Percentiles rank a stretch among this genome's conserved stretches.
Evolutionary conservation across 139 green algal species (phyloP).

Genomic region (Zygnema cylindricum): DNA sequence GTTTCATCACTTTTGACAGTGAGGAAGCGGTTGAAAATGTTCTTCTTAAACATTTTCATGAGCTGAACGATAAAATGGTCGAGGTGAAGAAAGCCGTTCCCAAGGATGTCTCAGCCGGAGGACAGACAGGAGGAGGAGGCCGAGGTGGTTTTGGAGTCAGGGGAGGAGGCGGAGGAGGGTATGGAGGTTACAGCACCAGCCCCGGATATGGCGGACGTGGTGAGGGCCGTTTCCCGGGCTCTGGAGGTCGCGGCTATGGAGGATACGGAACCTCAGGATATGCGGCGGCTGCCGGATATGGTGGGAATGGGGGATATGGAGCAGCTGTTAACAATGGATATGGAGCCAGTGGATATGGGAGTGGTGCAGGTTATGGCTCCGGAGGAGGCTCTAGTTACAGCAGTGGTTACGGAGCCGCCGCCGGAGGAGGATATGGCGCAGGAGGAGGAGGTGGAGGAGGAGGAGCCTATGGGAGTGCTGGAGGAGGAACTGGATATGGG

Average conservation of each 20-base stretch:
- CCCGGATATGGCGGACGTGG: constrained; percentile 26
- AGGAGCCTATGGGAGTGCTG: neutral
- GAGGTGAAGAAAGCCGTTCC: constrained; percentile 44
- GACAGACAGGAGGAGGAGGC: neutral
- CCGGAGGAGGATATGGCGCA: constrained; percentile 8
- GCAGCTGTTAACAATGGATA: neutral
- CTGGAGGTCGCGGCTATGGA: constrained; percentile 12
- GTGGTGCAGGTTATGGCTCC: neutral
- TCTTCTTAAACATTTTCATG: constrained; percentile 81
- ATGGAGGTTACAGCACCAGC: constrained; percentile 17
- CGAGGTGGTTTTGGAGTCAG: constrained; percentile 5
- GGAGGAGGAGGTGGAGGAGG: neutral
- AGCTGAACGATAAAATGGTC: constrained; percentile 86
- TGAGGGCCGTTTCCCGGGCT: neutral
- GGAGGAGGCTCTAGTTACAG: constrained; percentile 1
- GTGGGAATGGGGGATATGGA: neutral
- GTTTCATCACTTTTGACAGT: constrained; percentile 92
- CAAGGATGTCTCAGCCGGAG: neutral
- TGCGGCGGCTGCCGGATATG: constrained; percentile 24
- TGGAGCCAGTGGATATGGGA: constrained; percentile 10
- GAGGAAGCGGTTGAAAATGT: constrained; percentile 89
- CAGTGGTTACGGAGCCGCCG: neutral
- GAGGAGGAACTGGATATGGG: neutral
- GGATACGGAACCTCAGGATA: neutral
- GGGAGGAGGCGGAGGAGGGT: neutral